Evolutionary conservation across 2,329 filamentous ascomycete genomes (phyloP).

Genomic region (Moelleriella libera): DNA sequence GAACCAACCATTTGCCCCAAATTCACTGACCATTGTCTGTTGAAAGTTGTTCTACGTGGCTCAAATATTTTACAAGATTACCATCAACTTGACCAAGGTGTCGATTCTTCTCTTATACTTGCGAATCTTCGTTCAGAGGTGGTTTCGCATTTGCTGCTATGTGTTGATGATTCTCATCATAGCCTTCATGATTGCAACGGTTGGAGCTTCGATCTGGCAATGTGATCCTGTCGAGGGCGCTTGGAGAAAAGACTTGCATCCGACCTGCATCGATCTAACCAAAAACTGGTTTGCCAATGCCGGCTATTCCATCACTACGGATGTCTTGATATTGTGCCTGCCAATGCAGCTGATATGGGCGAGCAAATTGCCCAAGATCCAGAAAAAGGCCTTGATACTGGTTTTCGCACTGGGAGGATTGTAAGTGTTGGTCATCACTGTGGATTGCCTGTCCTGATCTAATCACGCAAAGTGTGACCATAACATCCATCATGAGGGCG

Average conservation of each 20-base stretch:
- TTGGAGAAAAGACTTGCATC: conserved; percentile 27
- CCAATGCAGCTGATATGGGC: conserved; percentile 31
- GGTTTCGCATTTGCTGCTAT: conserved; percentile 29
- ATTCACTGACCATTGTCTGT: neutral
- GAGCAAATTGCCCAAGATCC: conserved; percentile 24
- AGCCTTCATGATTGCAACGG: conserved; percentile 30
- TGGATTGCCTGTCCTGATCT: neutral
- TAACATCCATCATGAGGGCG: conserved; percentile 26
- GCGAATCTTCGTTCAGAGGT: conserved; percentile 33
- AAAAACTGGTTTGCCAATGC: conserved; percentile 35
- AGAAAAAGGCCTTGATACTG: conserved; percentile 25
- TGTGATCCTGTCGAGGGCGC: conserved; percentile 31
- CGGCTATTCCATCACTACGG: conserved; percentile 29
- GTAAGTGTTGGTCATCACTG: conserved; percentile 14
- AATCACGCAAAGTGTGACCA: conserved; percentile 14
- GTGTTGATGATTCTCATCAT: conserved; percentile 25
- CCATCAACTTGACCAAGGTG: conserved; percentile 36
- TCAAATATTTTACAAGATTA: conserved; percentile 39
- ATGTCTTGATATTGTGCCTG: conserved; percentile 29
- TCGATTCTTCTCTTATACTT: conserved; percentile 40
- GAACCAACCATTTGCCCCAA: neutral
- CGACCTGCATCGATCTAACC: conserved; percentile 29
- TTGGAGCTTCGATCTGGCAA: conserved; percentile 31
- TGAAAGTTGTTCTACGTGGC: conserved; percentile 32
- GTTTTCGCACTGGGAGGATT: conserved; percentile 28